Percentiles rank a stretch among this genome's conserved stretches.
Conservation (phyloP, 129 eudicot species). For the Mikania micrantha region DNA sequence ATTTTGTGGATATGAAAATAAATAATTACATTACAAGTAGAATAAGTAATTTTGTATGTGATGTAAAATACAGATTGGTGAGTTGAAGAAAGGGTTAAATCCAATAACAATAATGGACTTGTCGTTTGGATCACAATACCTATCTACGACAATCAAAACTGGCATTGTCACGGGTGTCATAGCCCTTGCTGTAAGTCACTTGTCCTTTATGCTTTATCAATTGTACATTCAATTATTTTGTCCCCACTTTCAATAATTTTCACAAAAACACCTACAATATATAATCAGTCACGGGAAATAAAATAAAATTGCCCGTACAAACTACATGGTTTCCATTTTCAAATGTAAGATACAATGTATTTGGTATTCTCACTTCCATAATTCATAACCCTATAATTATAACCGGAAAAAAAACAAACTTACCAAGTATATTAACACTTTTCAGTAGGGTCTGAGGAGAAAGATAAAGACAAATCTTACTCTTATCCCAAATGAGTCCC, state of each 20-base stretch:
- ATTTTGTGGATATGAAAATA: neutral
- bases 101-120: conserved; percentile 74
- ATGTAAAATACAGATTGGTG: conserved; percentile 51
- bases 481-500: too few species aligned
- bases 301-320: conserved; percentile 8
- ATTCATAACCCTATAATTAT: too few species aligned
- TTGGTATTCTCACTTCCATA: too few species aligned
- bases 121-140: conserved; percentile 55
- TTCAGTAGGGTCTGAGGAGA: too few species aligned
- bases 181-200: conserved; percentile 73
- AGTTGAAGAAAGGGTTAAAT: conserved; percentile 85
- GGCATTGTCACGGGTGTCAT: conserved; percentile 97
- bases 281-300: conserved; percentile 28
- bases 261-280: conserved; percentile 2
- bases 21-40: neutral
- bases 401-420: too few species aligned
- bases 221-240: conserved; percentile 26
- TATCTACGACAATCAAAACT: conserved; percentile 69
- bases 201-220: conserved; percentile 13
- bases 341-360: neutral
- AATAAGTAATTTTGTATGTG: neutral
- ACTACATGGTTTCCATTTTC: neutral
- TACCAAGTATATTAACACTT: too few species aligned
- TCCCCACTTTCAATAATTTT: conserved; percentile 18
- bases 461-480: too few species aligned